These are phyloP conservation scores for Coprinellus aureogranulatus DNA, from an alignment of 768 basidiomycete species.

Conservation along the genomic window DNA sequence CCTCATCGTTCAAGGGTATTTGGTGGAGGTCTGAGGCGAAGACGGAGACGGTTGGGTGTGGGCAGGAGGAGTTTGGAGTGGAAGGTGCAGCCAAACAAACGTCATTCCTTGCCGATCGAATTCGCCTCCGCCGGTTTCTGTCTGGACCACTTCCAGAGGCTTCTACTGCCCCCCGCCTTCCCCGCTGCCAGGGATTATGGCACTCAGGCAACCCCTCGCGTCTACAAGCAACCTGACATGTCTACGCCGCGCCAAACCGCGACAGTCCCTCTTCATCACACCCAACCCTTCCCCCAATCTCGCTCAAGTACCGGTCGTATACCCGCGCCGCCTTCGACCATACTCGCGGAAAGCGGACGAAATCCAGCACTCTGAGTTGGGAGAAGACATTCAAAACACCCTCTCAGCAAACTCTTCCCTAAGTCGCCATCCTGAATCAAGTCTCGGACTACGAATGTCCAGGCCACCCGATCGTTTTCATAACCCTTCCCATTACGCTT, in stretches of 20 bases:
- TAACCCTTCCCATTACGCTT: background rate
- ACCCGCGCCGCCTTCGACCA: background rate
- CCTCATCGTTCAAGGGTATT: constrained; percentile 87
- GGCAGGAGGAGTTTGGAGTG: background rate
- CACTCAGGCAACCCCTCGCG: background rate
- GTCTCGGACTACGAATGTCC: background rate
- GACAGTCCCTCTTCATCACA: background rate
- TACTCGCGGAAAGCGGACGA: background rate
- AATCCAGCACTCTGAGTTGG: too few species aligned
- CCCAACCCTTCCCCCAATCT: background rate
- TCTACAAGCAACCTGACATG: background rate
- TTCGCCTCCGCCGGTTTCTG: background rate
- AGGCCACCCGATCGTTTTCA: constrained; percentile 10
- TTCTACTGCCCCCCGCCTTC: background rate
- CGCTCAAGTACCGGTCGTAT: background rate
- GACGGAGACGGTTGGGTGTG: background rate
- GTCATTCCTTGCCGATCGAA: background rate
- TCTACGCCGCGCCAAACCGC: background rate
- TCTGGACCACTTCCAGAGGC: background rate
- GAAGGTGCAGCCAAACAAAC: background rate
- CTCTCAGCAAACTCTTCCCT: background rate
- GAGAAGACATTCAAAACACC: too few species aligned
- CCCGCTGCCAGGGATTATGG: background rate
- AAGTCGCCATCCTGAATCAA: background rate
- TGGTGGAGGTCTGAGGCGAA: constrained; percentile 71